phyloP scores from a whole-genome alignment of 2,329 filamentous ascomycete species.

The Cordyceps farinosa region DNA sequence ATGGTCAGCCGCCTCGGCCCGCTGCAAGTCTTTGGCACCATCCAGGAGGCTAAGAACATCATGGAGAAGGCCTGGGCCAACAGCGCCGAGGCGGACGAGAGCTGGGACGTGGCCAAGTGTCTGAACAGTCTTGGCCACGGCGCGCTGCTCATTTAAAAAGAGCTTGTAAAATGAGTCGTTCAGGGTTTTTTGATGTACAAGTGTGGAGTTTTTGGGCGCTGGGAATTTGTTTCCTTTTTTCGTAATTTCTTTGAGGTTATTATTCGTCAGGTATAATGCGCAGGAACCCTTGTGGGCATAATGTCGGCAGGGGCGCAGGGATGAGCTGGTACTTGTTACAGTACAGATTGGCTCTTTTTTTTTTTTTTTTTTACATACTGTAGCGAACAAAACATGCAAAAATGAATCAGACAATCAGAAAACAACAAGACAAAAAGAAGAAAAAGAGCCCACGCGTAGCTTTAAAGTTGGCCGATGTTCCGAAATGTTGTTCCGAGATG shows the following conservation, averaged over 20 bases:
- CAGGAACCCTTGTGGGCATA: neutral
- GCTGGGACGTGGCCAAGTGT: constrained; percentile 43
- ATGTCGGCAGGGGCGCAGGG: neutral
- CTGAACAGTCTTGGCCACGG: constrained; percentile 39
- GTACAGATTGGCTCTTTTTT: neutral
- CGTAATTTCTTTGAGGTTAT: neutral
- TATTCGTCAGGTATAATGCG: neutral
- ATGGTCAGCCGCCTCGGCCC: constrained; percentile 41
- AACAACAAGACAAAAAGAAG: too few relatives aligned
- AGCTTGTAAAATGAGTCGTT: too few relatives aligned
- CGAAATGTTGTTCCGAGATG: constrained; percentile 5
- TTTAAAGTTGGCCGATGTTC: neutral
- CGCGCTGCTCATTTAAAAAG: constrained; percentile 35
- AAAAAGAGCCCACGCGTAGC: neutral
- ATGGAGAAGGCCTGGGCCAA: constrained; percentile 46
- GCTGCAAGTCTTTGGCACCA: constrained; percentile 43
- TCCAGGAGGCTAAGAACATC: constrained; percentile 40
- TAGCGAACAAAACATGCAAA: neutral
- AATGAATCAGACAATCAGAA: neutral
- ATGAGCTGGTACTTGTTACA: neutral
- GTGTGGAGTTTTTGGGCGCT: neutral
- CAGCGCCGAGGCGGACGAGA: constrained; percentile 37
- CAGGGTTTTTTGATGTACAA: neutral
- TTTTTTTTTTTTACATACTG: neutral
- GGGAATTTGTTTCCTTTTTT: neutral